Percentiles rank a stretch among this genome's conserved stretches.
Evolutionary conservation across 805 yeast species (phyloP).

Genomic region (Hanseniaspora vineae): DNA sequence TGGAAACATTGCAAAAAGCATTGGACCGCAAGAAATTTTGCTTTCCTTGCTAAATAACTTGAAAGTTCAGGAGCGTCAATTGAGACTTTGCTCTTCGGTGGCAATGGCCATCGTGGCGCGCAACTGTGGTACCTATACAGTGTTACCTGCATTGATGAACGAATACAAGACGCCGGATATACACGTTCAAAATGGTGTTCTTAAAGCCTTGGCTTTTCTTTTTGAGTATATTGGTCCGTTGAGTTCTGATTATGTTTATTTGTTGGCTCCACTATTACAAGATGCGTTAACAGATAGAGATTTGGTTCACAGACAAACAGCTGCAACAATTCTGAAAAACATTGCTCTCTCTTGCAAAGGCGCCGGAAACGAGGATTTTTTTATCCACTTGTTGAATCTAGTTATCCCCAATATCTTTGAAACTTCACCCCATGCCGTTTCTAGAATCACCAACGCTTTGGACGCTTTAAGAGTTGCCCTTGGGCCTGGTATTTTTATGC

Average conservation of each 20-base stretch:
- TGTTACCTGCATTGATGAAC: conserved; percentile 88
- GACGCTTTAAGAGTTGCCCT: conserved; percentile 58
- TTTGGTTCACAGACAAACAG: conserved; percentile 89
- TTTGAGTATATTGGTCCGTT: conserved; percentile 81
- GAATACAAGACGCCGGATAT: conserved; percentile 87
- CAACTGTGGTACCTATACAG: conserved; percentile 84
- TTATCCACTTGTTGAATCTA: conserved; percentile 69
- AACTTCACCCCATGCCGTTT: conserved; percentile 90
- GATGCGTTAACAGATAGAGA: conserved; percentile 88
- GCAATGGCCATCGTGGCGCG: conserved; percentile 97
- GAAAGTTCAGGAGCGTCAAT: conserved; percentile 88
- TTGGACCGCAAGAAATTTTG: conserved; percentile 92
- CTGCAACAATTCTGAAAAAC: conserved; percentile 75
- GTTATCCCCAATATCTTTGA: conserved; percentile 84
- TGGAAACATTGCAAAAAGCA: conserved; percentile 80
- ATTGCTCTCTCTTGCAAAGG: conserved; percentile 73
- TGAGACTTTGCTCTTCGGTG: conserved; percentile 93
- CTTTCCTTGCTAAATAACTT: conserved; percentile 73
- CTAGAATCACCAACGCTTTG: conserved; percentile 66
- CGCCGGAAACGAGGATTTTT: conserved; percentile 63
- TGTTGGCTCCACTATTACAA: conserved; percentile 65
- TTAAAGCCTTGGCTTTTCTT: conserved; percentile 81
- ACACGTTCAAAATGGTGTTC: conserved; percentile 89
- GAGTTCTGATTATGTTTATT: conserved; percentile 70
- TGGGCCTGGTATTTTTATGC: conserved; percentile 64